Evolutionary conservation across 176 grass and related monocot genomes (phyloP).

Genomic region (Rhynchospora pubera): DNA sequence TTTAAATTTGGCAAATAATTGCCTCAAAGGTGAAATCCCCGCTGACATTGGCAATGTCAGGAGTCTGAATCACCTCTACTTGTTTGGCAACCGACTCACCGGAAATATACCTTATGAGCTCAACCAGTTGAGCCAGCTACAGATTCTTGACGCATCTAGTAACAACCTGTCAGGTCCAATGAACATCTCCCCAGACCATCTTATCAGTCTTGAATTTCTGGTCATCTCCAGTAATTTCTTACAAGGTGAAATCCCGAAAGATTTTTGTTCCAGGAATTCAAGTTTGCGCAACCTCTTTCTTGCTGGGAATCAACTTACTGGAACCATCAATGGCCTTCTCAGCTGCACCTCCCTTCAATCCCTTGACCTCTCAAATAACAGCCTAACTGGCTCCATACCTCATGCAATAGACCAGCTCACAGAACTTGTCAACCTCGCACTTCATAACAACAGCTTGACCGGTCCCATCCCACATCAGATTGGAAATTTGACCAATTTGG

Average conservation of each 20-base stretch:
- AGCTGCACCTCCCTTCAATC: slow-evolving; percentile 37
- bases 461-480: slow-evolving; percentile 45
- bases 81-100: slow-evolving; percentile 66
- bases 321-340: slow-evolving; percentile 40
- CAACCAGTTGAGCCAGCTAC: slow-evolving; percentile 52
- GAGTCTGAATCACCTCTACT: slow-evolving; percentile 59
- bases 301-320: slow-evolving; percentile 46
- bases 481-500: slow-evolving; percentile 60
- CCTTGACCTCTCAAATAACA: slow-evolving; percentile 68
- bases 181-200: slow-evolving; percentile 35
- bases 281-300: slow-evolving; percentile 60
- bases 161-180: slow-evolving; percentile 64
- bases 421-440: slow-evolving; percentile 51
- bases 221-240: slow-evolving; percentile 54
- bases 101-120: slow-evolving; percentile 48
- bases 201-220: slow-evolving; percentile 57
- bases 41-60: slow-evolving; percentile 37
- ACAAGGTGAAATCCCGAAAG: slow-evolving; percentile 41
- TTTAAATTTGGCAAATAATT: slow-evolving; percentile 64
- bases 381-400: slow-evolving; percentile 44
- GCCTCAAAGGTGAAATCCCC: slow-evolving; percentile 43
- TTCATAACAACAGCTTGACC: slow-evolving; percentile 87
- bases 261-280: slow-evolving; percentile 37
- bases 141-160: slow-evolving; percentile 59
- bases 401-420: slow-evolving; percentile 40